Percentiles rank a stretch among this genome's conserved stretches.
These are phyloP conservation scores for Haplosporangium sp. DNA, from an alignment of 371 early-diverging fungal genomes.

Conservation along the genomic window DNA sequence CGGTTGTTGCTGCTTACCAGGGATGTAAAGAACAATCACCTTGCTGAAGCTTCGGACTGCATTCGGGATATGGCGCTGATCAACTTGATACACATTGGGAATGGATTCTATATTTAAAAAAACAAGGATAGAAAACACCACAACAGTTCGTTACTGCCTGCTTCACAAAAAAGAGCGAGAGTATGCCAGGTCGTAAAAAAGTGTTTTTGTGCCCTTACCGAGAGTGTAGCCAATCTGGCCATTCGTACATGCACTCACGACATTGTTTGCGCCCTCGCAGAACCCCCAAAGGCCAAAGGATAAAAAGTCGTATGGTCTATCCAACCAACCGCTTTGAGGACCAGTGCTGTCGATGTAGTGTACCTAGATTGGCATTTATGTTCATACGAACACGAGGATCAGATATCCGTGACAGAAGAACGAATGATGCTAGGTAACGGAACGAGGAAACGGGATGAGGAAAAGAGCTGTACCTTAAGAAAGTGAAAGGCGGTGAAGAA, in stretches of 20 bases:
- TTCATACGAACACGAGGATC: not conserved
- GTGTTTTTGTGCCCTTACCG: conserved; percentile 12
- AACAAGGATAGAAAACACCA: not conserved
- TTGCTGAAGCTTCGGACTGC: conserved; percentile 32
- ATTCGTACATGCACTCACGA: conserved; percentile 17
- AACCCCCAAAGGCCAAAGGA: conserved; percentile 40
- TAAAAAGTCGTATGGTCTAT: conserved; percentile 18
- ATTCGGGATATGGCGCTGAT: conserved; percentile 27
- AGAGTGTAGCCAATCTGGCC: conserved; percentile 26
- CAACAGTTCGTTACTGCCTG: not conserved
- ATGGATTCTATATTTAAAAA: conserved; percentile 11
- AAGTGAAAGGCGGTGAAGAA: conserved; percentile 40
- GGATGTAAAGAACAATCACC: conserved; percentile 37
- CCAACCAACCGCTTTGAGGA: conserved; percentile 30
- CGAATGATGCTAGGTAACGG: too few species aligned
- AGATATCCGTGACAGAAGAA: not conserved
- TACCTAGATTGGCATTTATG: conserved; percentile 2
- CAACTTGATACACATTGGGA: conserved; percentile 16
- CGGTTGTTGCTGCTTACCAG: conserved; percentile 13
- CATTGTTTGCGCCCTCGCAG: conserved; percentile 27
- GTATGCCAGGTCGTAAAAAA: not conserved
- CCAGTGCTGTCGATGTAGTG: conserved; percentile 14
- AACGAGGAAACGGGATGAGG: too few species aligned
- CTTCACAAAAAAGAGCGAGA: not conserved
- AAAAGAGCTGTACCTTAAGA: conserved; percentile 22